Conservation (phyloP, 805 yeast species). For the Starmerella sirachaensis region DNA sequence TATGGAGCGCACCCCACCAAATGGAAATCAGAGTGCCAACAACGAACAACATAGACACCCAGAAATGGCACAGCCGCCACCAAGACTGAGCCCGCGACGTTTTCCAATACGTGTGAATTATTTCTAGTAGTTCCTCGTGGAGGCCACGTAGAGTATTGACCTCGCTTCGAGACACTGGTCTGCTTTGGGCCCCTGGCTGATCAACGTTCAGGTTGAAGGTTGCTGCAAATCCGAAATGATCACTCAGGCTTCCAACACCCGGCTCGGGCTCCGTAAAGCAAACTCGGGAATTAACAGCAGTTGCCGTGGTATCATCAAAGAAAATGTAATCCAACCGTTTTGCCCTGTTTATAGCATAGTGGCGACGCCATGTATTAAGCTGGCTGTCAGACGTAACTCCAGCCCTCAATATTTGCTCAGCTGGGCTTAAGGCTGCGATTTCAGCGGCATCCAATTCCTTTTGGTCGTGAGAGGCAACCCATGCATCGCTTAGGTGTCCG, state of each 20-base stretch:
- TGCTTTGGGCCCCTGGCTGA: not conserved
- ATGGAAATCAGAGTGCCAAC: slow-evolving; percentile 45
- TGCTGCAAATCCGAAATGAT: slow-evolving; percentile 65
- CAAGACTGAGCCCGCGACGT: slow-evolving; percentile 47
- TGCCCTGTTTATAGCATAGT: slow-evolving; percentile 49
- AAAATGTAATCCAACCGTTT: slow-evolving; percentile 85
- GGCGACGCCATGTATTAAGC: slow-evolving; percentile 74
- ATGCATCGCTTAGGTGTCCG: slow-evolving; percentile 64
- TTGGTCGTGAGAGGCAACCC: slow-evolving; percentile 39
- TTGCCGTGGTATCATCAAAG: slow-evolving; percentile 45
- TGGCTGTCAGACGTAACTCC: slow-evolving; percentile 86
- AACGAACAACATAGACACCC: slow-evolving; percentile 39
- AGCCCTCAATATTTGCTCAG: slow-evolving; percentile 54
- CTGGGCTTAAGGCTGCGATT: slow-evolving; percentile 39
- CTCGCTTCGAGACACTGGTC: not conserved
- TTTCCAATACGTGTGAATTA: slow-evolving; percentile 39
- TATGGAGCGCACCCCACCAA: slow-evolving; percentile 43
- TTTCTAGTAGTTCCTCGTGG: slow-evolving; percentile 39
- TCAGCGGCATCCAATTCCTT: slow-evolving; percentile 30
- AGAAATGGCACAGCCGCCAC: slow-evolving; percentile 59
- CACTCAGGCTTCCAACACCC: slow-evolving; percentile 67
- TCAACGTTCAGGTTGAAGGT: slow-evolving; percentile 13
- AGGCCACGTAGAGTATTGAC: slow-evolving; percentile 12
- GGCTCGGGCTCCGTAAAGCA: slow-evolving; percentile 60
- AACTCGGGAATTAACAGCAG: slow-evolving; percentile 53